phyloP scores from a whole-genome alignment of 805 yeast species.

The Ogataea parapolymorpha region DNA sequence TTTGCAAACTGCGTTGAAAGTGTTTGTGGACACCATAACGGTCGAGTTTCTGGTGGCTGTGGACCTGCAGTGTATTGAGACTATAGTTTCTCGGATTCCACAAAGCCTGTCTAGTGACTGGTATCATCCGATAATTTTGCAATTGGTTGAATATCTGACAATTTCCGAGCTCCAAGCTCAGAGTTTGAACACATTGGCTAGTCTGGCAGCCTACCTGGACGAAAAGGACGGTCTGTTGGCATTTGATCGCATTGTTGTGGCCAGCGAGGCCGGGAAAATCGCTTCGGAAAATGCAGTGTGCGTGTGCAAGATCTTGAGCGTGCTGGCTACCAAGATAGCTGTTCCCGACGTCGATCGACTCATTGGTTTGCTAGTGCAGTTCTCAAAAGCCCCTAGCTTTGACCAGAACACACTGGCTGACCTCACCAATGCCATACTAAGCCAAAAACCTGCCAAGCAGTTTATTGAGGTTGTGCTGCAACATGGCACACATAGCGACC shows the following conservation, averaged over 20 bases:
- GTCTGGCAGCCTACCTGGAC: conserved; percentile 13
- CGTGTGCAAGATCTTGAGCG: conserved; percentile 15
- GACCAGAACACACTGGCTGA: conserved; percentile 21
- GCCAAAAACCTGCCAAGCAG: conserved; percentile 7
- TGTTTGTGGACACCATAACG: conserved; percentile 25
- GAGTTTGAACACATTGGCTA: conserved; percentile 18
- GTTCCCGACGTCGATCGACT: conserved; percentile 7
- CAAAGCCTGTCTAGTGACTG: conserved; percentile 16
- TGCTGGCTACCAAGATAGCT: conserved; percentile 5
- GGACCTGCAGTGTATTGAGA: conserved; percentile 21
- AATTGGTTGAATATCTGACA: conserved; percentile 18
- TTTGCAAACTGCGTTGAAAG: conserved; percentile 9
- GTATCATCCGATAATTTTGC: conserved; percentile 18
- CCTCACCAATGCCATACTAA: conserved; percentile 18
- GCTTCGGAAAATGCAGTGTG: conserved; percentile 9
- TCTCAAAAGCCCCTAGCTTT: conserved; percentile 13
- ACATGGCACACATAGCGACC: conserved; percentile 22
- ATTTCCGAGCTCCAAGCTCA: conserved; percentile 20
- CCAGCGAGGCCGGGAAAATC: conserved; percentile 12
- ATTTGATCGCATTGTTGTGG: conserved; percentile 5
- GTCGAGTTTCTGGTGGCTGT: conserved; percentile 28
- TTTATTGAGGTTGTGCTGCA: conserved; percentile 16
- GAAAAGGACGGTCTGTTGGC: conserved; percentile 6
- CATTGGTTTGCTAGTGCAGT: conserved; percentile 16
- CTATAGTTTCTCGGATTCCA: conserved; percentile 12